Percentiles rank a stretch among this genome's conserved stretches.
Conservation (phyloP, 176 grass and related monocot genomes). For the Pharus latifolius region DNA sequence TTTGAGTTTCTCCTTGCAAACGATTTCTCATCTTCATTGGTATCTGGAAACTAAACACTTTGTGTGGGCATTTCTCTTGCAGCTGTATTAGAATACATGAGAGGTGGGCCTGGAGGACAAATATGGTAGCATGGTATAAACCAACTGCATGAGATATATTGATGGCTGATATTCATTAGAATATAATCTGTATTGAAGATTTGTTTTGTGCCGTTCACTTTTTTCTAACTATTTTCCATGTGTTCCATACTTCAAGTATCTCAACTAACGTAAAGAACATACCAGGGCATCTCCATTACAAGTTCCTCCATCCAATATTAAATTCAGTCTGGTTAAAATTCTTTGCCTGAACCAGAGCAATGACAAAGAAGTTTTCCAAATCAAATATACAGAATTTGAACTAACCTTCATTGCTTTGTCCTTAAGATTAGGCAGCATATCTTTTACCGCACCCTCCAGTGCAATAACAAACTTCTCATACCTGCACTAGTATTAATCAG, state of each 20-base stretch:
- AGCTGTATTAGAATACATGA: background rate
- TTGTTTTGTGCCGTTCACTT: background rate
- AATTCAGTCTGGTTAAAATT: background rate
- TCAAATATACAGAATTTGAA: conserved; percentile 8
- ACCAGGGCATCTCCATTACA: background rate
- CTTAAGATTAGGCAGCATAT: conserved; percentile 92
- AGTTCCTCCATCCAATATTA: background rate
- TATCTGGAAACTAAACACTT: too few relatives aligned
- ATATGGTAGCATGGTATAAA: background rate
- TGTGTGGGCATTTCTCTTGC: background rate
- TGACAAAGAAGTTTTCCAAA: background rate
- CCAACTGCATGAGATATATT: too few relatives aligned
- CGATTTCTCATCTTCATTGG: background rate
- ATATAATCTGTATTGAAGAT: background rate
- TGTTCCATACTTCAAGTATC: background rate
- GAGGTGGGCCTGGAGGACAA: too few relatives aligned
- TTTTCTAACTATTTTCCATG: background rate
- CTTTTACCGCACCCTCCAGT: conserved; percentile 85
- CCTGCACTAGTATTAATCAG: conserved; percentile 31
- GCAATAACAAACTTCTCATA: conserved; percentile 93
- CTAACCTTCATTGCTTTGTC: conserved; percentile 97
- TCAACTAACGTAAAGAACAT: background rate
- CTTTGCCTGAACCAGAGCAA: background rate
- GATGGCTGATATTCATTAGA: too few relatives aligned
- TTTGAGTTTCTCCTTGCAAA: background rate